Conservation (phyloP, 2,329 filamentous ascomycete genomes). For the Hymenoscyphus repandus region DNA sequence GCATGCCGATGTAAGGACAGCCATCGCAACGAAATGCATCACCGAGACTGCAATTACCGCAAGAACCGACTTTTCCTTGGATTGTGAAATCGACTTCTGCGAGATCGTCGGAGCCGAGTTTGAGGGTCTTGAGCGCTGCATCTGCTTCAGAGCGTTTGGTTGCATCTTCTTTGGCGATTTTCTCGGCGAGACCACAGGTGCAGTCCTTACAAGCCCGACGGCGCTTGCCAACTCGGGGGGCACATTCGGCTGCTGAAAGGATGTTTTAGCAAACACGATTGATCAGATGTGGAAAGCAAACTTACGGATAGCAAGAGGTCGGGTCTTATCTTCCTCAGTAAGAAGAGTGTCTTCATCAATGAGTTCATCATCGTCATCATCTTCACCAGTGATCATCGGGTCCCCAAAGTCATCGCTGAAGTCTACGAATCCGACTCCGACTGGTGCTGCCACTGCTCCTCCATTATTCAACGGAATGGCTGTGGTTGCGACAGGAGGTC, state of each 20-base stretch:
- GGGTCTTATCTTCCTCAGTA: conserved; percentile 75
- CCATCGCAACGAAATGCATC: conserved; percentile 76
- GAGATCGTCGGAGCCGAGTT: conserved; percentile 72
- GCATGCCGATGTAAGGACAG: conserved; percentile 84
- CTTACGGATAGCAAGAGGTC: conserved; percentile 76
- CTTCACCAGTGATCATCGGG: conserved; percentile 45
- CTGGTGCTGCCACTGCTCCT: conserved; percentile 33
- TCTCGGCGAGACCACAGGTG: conserved; percentile 85
- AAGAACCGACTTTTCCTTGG: conserved; percentile 92
- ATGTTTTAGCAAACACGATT: conserved; percentile 4
- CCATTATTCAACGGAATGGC: conserved; percentile 27
- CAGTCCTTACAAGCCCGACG: conserved; percentile 97
- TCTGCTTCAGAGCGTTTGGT: conserved; percentile 62
- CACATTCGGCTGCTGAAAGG: conserved; percentile 72
- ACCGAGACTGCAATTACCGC: conserved; percentile 87
- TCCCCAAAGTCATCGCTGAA: conserved; percentile 58
- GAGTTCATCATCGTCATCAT: conserved; percentile 69
- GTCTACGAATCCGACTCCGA: conserved; percentile 64
- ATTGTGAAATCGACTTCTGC: conserved; percentile 94
- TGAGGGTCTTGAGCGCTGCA: conserved; percentile 57
- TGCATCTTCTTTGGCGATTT: conserved; percentile 78
- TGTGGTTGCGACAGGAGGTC: conserved; percentile 28
- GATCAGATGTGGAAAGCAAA: conserved; percentile 24
- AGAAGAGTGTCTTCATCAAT: conserved; percentile 89
- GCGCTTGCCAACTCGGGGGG: conserved; percentile 80